Percentiles rank a stretch among this genome's conserved stretches.
Conservation (phyloP, 2,329 filamentous ascomycete genomes). For the Daldinia sp. region DNA sequence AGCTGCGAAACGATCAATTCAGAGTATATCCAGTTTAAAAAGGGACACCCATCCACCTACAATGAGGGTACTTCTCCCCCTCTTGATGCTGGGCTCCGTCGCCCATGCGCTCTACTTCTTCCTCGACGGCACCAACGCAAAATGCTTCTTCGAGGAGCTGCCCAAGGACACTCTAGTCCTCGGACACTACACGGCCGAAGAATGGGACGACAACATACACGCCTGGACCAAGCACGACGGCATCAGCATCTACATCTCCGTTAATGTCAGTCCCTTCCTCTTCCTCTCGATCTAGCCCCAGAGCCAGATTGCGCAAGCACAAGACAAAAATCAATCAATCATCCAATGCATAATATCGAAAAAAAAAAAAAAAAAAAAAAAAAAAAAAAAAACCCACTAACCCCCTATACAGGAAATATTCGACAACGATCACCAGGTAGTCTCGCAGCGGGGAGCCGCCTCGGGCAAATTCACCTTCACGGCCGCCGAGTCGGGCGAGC, state of each 20-base stretch:
- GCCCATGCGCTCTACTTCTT: slow-evolving; percentile 94
- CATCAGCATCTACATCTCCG: slow-evolving; percentile 88
- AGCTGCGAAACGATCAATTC: slow-evolving; percentile 6
- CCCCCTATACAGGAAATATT: slow-evolving; percentile 79
- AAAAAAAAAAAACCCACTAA: neutral
- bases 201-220: slow-evolving; percentile 78
- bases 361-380: slow-evolving; percentile 2
- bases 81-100: slow-evolving; percentile 73
- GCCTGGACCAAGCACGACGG: slow-evolving; percentile 79
- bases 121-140: slow-evolving; percentile 85
- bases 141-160: slow-evolving; percentile 98
- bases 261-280: slow-evolving; percentile 71
- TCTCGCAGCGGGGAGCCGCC: slow-evolving; percentile 82
- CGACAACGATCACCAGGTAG: slow-evolving; percentile 96
- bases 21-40: slow-evolving; percentile 15
- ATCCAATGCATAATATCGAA: no score
- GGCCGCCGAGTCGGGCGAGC: slow-evolving; percentile 92
- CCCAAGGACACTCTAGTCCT: slow-evolving; percentile 98
- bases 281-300: neutral
- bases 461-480: slow-evolving; percentile 94
- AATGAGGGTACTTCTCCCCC: slow-evolving; percentile 72
- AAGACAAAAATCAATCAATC: no score
- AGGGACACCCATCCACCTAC: slow-evolving; percentile 18
- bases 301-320: neutral
- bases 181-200: slow-evolving; percentile 88